phyloP scores from a whole-genome alignment of 352 stramenopile genomes.

The Phytophthora sansomeana region DNA sequence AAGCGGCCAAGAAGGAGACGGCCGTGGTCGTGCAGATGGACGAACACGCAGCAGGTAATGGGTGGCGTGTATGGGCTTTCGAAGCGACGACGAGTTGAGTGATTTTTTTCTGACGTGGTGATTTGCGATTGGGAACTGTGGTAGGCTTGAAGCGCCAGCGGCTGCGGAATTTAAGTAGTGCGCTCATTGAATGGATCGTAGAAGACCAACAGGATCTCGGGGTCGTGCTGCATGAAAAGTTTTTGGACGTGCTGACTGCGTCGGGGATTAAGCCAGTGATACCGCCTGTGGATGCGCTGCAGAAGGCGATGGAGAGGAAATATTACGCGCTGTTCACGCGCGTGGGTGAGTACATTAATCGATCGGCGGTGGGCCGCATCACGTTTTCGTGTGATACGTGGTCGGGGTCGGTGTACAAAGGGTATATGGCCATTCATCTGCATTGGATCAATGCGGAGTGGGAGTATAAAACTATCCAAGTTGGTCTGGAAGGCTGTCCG shows the following conservation, averaged over 20 bases:
- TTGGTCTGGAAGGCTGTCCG: conserved; percentile 75
- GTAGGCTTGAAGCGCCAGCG: conserved; percentile 74
- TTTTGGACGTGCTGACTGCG: conserved; percentile 66
- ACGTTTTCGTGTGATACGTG: conserved; percentile 86
- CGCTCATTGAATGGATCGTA: conserved; percentile 78
- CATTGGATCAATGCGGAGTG: conserved; percentile 89
- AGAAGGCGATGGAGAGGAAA: conserved; percentile 79
- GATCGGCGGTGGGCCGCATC: conserved; percentile 71
- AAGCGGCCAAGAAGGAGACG: conserved; percentile 61
- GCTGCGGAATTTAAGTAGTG: conserved; percentile 64
- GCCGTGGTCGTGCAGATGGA: conserved; percentile 49
- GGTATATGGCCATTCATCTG: conserved; percentile 77
- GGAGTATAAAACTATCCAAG: conserved; percentile 85
- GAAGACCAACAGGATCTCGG: conserved; percentile 75
- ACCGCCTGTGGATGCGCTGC: conserved; percentile 58
- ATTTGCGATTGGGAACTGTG: not conserved
- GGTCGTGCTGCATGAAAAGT: conserved; percentile 74
- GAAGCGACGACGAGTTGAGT: not conserved
- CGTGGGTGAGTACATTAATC: conserved; percentile 80
- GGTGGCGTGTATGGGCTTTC: conserved; percentile 1
- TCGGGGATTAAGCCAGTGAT: conserved; percentile 58
- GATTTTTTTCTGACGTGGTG: conserved; percentile 6
- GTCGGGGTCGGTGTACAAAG: conserved; percentile 75
- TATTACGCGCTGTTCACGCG: conserved; percentile 76
- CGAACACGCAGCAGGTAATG: conserved; percentile 68